Evolutionary conservation across 2,329 filamentous ascomycete genomes (phyloP).

Genomic region (Pyrenochaeta sp.): DNA sequence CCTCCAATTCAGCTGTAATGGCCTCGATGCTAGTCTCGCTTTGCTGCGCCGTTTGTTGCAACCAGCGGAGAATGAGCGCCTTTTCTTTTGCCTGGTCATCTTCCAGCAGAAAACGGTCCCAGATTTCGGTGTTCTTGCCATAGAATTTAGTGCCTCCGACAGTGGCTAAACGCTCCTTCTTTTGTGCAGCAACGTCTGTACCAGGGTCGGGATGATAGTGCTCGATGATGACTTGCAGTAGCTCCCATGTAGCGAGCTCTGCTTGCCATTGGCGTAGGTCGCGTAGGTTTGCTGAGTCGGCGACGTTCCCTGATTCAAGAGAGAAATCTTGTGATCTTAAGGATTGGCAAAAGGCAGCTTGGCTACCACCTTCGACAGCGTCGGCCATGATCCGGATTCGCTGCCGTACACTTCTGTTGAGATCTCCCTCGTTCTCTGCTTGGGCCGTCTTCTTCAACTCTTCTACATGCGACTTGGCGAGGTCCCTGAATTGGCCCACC

Average conservation of each 20-base stretch:
- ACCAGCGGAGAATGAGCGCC: constrained; percentile 81
- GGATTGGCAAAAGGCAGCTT: constrained; percentile 23
- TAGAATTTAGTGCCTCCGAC: constrained; percentile 55
- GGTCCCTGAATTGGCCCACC: constrained; percentile 54
- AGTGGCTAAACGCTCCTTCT: constrained; percentile 38
- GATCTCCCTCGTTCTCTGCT: constrained; percentile 45
- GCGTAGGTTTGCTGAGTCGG: constrained; percentile 50
- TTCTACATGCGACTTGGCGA: constrained; percentile 59
- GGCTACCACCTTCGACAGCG: constrained; percentile 14
- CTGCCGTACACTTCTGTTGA: constrained; percentile 41
- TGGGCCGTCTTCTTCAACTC: constrained; percentile 54
- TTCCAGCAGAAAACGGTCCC: constrained; percentile 75
- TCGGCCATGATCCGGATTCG: constrained; percentile 42
- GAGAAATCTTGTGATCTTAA: constrained; percentile 26
- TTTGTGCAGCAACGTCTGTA: constrained; percentile 40
- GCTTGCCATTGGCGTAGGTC: constrained; percentile 74
- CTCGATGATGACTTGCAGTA: constrained; percentile 77
- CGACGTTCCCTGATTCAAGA: constrained; percentile 16
- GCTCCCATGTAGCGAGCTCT: constrained; percentile 90
- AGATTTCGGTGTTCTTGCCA: constrained; percentile 68
- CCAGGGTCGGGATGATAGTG: constrained; percentile 63
- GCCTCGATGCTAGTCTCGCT: constrained; percentile 75
- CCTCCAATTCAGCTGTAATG: constrained; percentile 74
- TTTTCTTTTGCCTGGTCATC: constrained; percentile 80
- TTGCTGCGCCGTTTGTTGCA: constrained; percentile 76